phyloP scores from a whole-genome alignment of 2,329 filamentous ascomycete genomes.

The Falciphora oryzae region DNA sequence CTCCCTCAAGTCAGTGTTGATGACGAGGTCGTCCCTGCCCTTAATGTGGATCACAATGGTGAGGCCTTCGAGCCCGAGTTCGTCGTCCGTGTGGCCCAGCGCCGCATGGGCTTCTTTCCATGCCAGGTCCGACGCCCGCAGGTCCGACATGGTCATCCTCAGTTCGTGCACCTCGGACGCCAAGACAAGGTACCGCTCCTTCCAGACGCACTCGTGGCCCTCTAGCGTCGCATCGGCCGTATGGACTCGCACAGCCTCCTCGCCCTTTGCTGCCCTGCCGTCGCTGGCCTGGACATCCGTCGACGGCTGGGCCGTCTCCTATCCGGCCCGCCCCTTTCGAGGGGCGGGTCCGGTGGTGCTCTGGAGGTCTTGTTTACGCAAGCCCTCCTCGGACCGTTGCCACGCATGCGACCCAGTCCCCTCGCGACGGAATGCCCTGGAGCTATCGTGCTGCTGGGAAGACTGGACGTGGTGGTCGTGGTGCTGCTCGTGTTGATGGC shows the following conservation, averaged over 20 bases:
- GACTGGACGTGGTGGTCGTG: background rate
- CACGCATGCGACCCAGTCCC: background rate
- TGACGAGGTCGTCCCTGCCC: constrained; percentile 44
- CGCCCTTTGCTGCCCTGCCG: background rate
- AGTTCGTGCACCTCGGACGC: constrained; percentile 35
- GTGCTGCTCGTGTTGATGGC: constrained; percentile 1
- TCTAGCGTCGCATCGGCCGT: background rate
- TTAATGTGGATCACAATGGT: constrained; percentile 46
- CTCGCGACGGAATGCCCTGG: background rate
- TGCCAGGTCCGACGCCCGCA: constrained; percentile 30
- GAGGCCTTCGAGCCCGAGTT: constrained; percentile 40
- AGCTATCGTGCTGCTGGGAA: background rate
- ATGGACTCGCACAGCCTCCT: background rate
- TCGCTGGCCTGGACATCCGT: background rate
- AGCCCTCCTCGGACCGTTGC: background rate
- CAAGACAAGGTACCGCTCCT: constrained; percentile 34
- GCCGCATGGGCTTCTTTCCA: constrained; percentile 12
- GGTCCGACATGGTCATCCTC: constrained; percentile 31
- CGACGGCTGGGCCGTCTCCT: background rate
- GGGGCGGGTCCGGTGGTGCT: background rate
- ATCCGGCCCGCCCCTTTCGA: background rate
- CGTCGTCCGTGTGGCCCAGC: constrained; percentile 23
- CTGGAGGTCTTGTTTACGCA: background rate
- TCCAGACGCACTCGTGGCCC: constrained; percentile 36
- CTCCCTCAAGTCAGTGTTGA: constrained; percentile 40